Evolutionary conservation across 148 eudicot genomes (phyloP), one percentile per base, ranked within the genome.

Genomic region (Agrostemma githago): DNA sequence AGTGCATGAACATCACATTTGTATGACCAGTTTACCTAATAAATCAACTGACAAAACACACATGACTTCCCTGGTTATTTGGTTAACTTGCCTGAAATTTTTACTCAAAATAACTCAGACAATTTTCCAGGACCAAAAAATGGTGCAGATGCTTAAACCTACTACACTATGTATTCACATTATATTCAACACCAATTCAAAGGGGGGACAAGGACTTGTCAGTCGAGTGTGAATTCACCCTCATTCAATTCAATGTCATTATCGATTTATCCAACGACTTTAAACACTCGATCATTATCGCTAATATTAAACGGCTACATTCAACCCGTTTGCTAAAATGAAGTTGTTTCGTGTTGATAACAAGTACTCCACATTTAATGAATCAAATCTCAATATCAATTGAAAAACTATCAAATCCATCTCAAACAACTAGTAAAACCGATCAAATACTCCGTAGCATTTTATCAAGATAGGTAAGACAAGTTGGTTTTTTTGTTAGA

Each of bases 1-100:
- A 66, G 20, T 79, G 79, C 72, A 65, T 70, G 60, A 39, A 39
- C 54, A 56, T 8, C 70, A 17, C 77, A 67, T 67, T 42, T 67
- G 34, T 51, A 67, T 26, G 34, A 26, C 34, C 34, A 26, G 34
- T 26, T 62, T 26, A 67, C 71, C 71, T 8, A 67, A 66, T 66
- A 2, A 66, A 6, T 66, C 70, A 41, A 42, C 53, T 42, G 54
- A 42, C 70, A 41, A 66, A 41, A 1, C n/a, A 41, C 70, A 43
- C 70, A 17, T n/a, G 37, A 67, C 3, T 67, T 67, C 71, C 34
- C 34, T 26, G 34, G 34, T 26, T 26, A 26, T 26, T 26, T 17
- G 6, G 20, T 5, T 6, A 44, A 40, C 3, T 66, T 41, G 8
- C 11, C 70, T 41, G 48, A 66, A 66, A 3, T 16, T 6, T 15